Evolutionary conservation across 2,329 filamentous ascomycete species (phyloP).

Genomic region (Coniosporium tulheliwenetii): DNA sequence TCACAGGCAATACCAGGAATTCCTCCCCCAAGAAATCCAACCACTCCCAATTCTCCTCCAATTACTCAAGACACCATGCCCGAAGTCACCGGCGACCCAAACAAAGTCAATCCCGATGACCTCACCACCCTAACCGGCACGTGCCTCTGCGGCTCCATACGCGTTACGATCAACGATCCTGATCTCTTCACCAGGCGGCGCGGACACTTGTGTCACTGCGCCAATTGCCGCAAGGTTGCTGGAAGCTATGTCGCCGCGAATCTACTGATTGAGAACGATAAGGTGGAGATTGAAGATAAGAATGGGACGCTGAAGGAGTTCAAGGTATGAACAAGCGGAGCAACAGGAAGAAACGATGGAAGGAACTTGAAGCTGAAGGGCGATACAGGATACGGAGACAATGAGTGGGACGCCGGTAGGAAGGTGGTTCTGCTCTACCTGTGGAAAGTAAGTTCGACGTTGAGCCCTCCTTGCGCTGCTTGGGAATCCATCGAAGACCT

Average conservation of each 20-base stretch:
- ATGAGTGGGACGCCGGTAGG: constrained; percentile 29
- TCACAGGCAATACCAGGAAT: no score
- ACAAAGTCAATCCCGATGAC: constrained; percentile 15
- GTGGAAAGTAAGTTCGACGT: constrained; percentile 25
- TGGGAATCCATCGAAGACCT: neutral
- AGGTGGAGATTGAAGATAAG: constrained; percentile 28
- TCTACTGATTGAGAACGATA: constrained; percentile 25
- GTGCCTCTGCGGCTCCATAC: constrained; percentile 32
- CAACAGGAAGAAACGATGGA: no score
- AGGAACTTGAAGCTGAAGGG: no score
- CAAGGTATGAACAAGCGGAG: constrained; percentile 2
- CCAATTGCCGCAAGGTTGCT: constrained; percentile 34
- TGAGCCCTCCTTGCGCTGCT: neutral
- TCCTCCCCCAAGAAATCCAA: no score
- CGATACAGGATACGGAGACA: constrained; percentile 22
- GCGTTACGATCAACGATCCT: constrained; percentile 30
- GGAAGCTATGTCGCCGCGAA: constrained; percentile 25
- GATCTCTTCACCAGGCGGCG: constrained; percentile 29
- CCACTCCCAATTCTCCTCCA: no score
- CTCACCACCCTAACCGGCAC: constrained; percentile 22
- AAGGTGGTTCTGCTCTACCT: constrained; percentile 29
- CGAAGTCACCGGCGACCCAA: constrained; percentile 22
- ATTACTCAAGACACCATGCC: constrained; percentile 9
- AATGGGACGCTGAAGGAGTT: constrained; percentile 29
- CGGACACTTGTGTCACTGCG: constrained; percentile 35